Conservation (phyloP, 768 basidiomycete species). For the Trametes meyenii region DNA sequence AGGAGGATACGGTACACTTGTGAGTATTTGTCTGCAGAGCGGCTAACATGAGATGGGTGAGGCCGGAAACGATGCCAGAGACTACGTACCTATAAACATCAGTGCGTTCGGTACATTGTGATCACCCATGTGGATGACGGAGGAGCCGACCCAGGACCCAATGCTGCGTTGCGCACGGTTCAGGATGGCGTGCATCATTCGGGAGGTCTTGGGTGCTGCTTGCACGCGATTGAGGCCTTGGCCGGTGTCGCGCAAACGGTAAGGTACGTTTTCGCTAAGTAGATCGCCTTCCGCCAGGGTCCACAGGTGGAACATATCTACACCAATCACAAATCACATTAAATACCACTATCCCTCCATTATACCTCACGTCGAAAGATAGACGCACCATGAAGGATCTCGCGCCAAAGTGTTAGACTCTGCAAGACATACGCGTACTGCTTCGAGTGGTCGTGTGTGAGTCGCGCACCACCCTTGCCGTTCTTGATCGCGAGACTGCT, state of each 20-base stretch:
- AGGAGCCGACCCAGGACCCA: constrained; percentile 83
- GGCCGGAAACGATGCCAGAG: no score
- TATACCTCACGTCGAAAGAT: no score
- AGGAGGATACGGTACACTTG: constrained; percentile 90
- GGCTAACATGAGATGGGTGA: neutral
- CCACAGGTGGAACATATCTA: constrained; percentile 91
- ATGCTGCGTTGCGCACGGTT: constrained; percentile 82
- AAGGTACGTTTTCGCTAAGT: constrained; percentile 71
- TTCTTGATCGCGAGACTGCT: constrained; percentile 77
- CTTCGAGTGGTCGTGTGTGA: constrained; percentile 83
- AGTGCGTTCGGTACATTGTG: constrained; percentile 83
- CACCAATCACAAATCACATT: neutral
- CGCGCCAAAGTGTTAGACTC: constrained; percentile 85
- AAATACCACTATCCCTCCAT: neutral
- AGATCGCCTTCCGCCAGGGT: constrained; percentile 80
- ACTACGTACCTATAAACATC: constrained; percentile 69
- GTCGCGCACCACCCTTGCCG: constrained; percentile 76
- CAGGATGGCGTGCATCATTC: constrained; percentile 87
- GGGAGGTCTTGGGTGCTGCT: constrained; percentile 83
- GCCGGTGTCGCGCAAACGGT: constrained; percentile 85
- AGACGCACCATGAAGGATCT: constrained; percentile 74
- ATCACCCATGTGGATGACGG: constrained; percentile 89
- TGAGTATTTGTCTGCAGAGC: constrained; percentile 75
- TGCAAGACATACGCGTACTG: constrained; percentile 88
- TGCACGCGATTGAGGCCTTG: constrained; percentile 92